These are phyloP conservation scores for Tetrapisispora arboricola DNA, from an alignment of 805 yeast species.

Conservation along the genomic window DNA sequence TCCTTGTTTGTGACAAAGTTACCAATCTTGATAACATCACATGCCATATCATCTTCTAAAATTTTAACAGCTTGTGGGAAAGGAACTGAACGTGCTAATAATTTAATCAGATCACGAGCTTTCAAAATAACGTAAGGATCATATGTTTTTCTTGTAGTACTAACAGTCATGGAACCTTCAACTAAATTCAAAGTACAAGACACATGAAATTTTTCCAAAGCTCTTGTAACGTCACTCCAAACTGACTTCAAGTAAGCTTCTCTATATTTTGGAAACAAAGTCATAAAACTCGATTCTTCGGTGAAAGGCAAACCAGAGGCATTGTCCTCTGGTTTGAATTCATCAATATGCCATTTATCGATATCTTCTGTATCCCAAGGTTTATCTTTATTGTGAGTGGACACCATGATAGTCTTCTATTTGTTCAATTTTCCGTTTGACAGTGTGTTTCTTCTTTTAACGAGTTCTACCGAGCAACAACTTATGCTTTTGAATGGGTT, in stretches of 20 bases:
- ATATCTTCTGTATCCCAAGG: constrained; percentile 97
- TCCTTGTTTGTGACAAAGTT: constrained; percentile 83
- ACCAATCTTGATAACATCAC: constrained; percentile 94
- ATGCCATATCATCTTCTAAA: constrained; percentile 83
- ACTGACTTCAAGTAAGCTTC: constrained; percentile 79
- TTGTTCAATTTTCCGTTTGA: too few species aligned
- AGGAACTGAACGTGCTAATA: constrained; percentile 92
- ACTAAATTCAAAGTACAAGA: constrained; percentile 83
- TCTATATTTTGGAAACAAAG: constrained; percentile 92
- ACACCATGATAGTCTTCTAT: too few species aligned
- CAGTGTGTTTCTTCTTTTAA: too few species aligned
- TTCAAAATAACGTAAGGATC: constrained; percentile 91
- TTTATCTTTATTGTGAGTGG: constrained; percentile 88
- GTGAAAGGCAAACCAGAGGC: constrained; percentile 78
- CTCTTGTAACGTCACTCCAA: constrained; percentile 88
- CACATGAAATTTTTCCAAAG: constrained; percentile 61
- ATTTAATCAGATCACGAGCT: constrained; percentile 89
- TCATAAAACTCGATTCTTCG: constrained; percentile 94
- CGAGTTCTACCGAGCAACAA: too few species aligned
- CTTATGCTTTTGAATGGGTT: too few species aligned
- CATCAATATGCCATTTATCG: constrained; percentile 86
- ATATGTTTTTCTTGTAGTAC: constrained; percentile 87
- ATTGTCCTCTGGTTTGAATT: constrained; percentile 83
- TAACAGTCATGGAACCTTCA: constrained; percentile 96
- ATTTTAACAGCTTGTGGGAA: constrained; percentile 92